These are phyloP conservation scores for Silene uniflora DNA, from an alignment of 148 eudicot genomes.

Conservation along the genomic window DNA sequence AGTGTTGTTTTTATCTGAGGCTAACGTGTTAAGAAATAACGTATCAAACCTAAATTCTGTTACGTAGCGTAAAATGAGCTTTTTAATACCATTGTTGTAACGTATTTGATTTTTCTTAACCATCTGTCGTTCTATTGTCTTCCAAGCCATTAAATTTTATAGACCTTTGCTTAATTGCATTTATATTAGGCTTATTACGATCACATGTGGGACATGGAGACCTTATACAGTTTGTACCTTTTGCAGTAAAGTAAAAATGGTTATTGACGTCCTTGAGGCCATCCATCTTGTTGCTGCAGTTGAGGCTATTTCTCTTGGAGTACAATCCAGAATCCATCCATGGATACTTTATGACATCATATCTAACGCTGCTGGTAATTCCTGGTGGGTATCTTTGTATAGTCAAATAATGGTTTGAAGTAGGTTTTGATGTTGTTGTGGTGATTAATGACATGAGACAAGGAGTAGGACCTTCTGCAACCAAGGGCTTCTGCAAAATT, in stretches of 20 bases:
- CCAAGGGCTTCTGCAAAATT: no score
- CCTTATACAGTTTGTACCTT: slow-evolving; percentile 11
- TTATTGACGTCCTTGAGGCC: slow-evolving; percentile 77
- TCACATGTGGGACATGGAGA: not conserved
- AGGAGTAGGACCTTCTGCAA: not conserved
- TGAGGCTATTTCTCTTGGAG: slow-evolving; percentile 92
- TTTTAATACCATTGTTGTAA: not conserved
- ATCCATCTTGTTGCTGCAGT: slow-evolving; percentile 93
- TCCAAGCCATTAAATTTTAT: not conserved
- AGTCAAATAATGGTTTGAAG: not conserved
- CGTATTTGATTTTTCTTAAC: not conserved
- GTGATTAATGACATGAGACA: not conserved
- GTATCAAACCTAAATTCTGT: not conserved
- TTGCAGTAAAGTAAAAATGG: slow-evolving; percentile 87
- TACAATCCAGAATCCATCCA: slow-evolving; percentile 92
- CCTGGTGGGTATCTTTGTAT: slow-evolving; percentile 54
- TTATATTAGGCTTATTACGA: not conserved
- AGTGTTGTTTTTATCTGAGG: no score
- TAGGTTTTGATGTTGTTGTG: not conserved
- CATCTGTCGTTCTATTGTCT: not conserved
- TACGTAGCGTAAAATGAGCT: not conserved
- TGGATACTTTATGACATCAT: slow-evolving; percentile 83
- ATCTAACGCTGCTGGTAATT: slow-evolving; percentile 97
- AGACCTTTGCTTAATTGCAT: not conserved
- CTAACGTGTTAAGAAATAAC: not conserved